These are phyloP conservation scores for Phytophthora idaei DNA, from an alignment of 352 stramenopile genomes.

Conservation along the genomic window DNA sequence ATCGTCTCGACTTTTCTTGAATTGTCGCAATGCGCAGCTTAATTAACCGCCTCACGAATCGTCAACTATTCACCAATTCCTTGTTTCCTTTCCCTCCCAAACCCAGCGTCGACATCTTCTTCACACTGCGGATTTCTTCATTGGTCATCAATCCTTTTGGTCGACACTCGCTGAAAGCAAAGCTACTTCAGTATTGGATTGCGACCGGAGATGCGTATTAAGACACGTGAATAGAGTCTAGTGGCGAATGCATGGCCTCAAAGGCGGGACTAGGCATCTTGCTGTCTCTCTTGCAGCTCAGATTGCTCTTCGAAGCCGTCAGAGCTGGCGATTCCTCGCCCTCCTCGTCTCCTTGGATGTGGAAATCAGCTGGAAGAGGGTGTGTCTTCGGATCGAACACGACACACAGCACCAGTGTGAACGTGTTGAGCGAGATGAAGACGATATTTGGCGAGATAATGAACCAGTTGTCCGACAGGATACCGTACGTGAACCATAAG, in stretches of 20 bases:
- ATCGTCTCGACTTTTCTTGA: too few relatives aligned
- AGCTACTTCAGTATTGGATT: too few relatives aligned
- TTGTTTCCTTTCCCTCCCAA: too few relatives aligned
- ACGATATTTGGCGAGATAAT: conserved; percentile 38
- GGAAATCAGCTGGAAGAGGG: too few relatives aligned
- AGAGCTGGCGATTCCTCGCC: conserved; percentile 6
- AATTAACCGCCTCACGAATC: too few relatives aligned
- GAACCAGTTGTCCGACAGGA: conserved; percentile 41
- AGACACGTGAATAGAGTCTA: conserved; percentile 26
- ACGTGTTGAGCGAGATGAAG: conserved; percentile 37
- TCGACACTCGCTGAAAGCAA: too few relatives aligned
- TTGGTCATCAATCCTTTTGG: too few relatives aligned
- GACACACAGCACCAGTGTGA: conserved; percentile 30
- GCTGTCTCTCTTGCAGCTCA: conserved; percentile 23
- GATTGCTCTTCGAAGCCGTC: conserved; percentile 10
- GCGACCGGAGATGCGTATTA: conserved; percentile 11
- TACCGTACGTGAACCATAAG: conserved; percentile 41
- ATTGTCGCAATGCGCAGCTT: too few relatives aligned
- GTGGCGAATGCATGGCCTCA: conserved; percentile 33
- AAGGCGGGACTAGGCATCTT: conserved; percentile 31
- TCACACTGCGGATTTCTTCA: too few relatives aligned
- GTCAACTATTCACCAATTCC: too few relatives aligned
- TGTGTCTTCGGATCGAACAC: conserved; percentile 40
- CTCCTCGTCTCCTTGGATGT: background rate
- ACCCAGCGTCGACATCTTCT: too few relatives aligned